Base-by-base conservation (phyloP, 2,329 filamentous ascomycete genomes). In the Corinectria fuckeliana region DNA sequence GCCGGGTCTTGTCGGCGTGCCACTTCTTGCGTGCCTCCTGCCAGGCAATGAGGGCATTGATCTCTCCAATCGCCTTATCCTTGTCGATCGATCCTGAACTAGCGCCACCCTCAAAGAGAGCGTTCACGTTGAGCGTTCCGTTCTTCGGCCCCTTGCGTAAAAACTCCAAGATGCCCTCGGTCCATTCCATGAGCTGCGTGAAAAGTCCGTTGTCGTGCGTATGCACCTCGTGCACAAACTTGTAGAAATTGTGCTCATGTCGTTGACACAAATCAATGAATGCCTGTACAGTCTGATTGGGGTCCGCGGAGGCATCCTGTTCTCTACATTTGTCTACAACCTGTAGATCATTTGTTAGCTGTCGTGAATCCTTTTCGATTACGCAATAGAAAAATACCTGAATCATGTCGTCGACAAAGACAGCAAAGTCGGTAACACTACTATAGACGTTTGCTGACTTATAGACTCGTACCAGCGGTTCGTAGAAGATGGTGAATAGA, bases 361-460 rank as follows among this genome's bases (percentile, higher is more conserved):
- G 41, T 20, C 20, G 13, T 1, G 20, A 3, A n/a, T 11, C 9
- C 50, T 36, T 8, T 14, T 23, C n/a, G n/a, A n/a, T 48, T 3
- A 16, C 2, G 2, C 8, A 4, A 42, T 2, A 18, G 23, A 7
- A 39, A 34, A 78, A 65, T 65, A 93, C 92, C 71, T 87, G 85
- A 68, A 98, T 97, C 74, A 93, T 91, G 74, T 99, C 95, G 71
- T 97, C 93, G 52, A 95, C 87, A 70, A 99, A 99, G 36, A 88
- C 83, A 0, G 94, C 91, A 78, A 99, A 98, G 76, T 99, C 95
- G 0, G 94, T 98, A 60, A 99, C 94, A 72, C 91, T 96, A 80
- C 88, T 95, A 82, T 98, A 98, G 23, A 99, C 94, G 69, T 98
- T 99, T 65, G 95, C 95, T 18, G 93, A 97, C 78, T 98, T 99